Evolutionary conservation across 345 rosid genomes (phyloP).

Genomic region (Schrenkiella parvula): DNA sequence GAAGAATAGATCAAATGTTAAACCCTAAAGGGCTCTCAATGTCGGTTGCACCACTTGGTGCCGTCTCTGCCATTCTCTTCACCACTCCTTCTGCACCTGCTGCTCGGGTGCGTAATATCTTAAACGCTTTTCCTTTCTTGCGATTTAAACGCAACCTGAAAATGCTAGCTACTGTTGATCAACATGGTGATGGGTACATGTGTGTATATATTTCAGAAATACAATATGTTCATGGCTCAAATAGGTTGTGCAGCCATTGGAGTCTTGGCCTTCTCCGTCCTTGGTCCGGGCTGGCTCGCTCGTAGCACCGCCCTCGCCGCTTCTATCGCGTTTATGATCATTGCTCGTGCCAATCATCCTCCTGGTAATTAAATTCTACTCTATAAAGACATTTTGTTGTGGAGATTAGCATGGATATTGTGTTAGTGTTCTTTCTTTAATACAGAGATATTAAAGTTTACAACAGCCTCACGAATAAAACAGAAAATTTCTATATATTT

Average conservation of each 20-base stretch:
- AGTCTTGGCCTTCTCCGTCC: conserved; percentile 58
- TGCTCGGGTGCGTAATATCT: conserved; percentile 47
- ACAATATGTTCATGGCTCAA: conserved; percentile 90
- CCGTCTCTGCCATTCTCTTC: conserved; percentile 84
- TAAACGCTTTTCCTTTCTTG: background rate
- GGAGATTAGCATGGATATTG: background rate
- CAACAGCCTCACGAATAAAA: background rate
- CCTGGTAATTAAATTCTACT: conserved; percentile 51
- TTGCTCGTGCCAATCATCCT: conserved; percentile 67
- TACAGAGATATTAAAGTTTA: background rate
- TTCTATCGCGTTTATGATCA: conserved; percentile 83
- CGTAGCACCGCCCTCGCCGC: conserved; percentile 74
- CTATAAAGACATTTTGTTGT: no score
- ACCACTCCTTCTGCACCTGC: conserved; percentile 75
- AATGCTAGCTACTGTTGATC: background rate
- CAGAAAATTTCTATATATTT: background rate
- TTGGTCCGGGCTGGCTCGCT: conserved; percentile 89
- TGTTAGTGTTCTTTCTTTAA: background rate
- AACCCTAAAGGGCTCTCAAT: conserved; percentile 70
- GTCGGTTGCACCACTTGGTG: conserved; percentile 88
- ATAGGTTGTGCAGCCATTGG: conserved; percentile 92
- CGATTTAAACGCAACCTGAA: background rate
- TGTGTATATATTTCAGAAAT: conserved; percentile 56
- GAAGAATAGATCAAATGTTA: conserved; percentile 73
- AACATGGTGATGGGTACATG: conserved; percentile 5